Evolutionary conservation across 805 yeast genomes (phyloP), one percentile per base, ranked within the genome.

Genomic region (Candida dajiaensis): DNA sequence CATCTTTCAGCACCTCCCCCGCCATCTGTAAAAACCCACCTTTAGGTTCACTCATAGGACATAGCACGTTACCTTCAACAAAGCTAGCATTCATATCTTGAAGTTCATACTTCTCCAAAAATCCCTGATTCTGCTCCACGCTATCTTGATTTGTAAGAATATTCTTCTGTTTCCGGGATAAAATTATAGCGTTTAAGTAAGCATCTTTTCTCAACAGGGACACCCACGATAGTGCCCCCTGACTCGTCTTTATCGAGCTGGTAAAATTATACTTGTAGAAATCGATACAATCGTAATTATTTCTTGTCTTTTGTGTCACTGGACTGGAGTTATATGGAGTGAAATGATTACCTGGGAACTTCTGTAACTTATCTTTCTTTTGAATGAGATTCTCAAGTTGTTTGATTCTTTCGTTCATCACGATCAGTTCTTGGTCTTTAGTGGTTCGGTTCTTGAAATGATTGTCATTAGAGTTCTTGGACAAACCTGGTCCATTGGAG

Each of bases 191-290:
- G 35, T 53, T 55, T 35, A 60, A 36, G 38, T 56, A 60, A 10
- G 50, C 45, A 41, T 60, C 64, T 31, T 57, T 60, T 15, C 56
- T 43, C 15, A 60, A 20, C 19, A 60, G 26, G 1, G 59, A 49
- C 0, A 53, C 56, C 64, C 64, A 60, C 3, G 60, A 51, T 15
- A 60, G 44, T 0, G 55, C 48, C 4, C 63, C 63, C 22, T 56
- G 57, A 6, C 44, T 25, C 1, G 52, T 44, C 37, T 53, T 38
- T 2, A 54, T 45, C 1, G 51, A 40, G 9, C 16, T 45, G 6
- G 40, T 42, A 21, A 43, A 46, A 7, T 29, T 28, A 15, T 48
- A 40, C 4, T 42, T 28, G 33, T 54, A 50, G 19, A 54, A 54
- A 37, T 53, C 54, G 8, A 53, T 45, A 1, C 33, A 13, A 18